A percentile compares a stretch with the other conserved stretches of the same genome.
Conservation (phyloP, 148 eudicot species). For the Diospyros kaki region DNA sequence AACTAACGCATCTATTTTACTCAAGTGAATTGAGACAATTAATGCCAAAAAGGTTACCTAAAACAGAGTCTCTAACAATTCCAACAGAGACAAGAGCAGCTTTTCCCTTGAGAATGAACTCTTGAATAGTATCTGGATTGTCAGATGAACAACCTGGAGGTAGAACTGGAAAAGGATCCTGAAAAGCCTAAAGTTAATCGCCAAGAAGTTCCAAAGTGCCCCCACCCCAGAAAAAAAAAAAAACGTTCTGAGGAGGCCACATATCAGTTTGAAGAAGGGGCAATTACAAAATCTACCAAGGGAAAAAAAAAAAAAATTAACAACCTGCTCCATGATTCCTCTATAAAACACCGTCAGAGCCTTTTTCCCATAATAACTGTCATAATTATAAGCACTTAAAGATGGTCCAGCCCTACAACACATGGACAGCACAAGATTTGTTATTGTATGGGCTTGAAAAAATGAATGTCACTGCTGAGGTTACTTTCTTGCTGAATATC, state of each 20-base stretch:
- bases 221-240: not conserved
- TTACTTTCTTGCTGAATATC: not conserved
- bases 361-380: slow-evolving; percentile 79
- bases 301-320: not conserved
- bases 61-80: slow-evolving; percentile 67
- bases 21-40: slow-evolving; percentile 1
- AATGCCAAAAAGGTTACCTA: slow-evolving; percentile 42
- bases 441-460: not conserved
- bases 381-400: slow-evolving; percentile 89
- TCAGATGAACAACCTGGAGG: slow-evolving; percentile 95
- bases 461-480: slow-evolving; percentile 2
- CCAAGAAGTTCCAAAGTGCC: not conserved
- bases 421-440: not conserved
- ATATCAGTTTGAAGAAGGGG: not conserved
- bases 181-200: slow-evolving; percentile 14
- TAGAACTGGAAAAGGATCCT: slow-evolving; percentile 79
- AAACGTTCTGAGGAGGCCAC: not conserved
- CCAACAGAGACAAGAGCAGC: slow-evolving; percentile 97
- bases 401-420: slow-evolving; percentile 82
- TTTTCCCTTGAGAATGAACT: slow-evolving; percentile 70
- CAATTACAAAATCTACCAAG: not conserved
- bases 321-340: slow-evolving; percentile 88
- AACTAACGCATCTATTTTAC: not conserved
- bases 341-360: slow-evolving; percentile 71
- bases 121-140: slow-evolving; percentile 67